These are phyloP conservation scores for Dactylellina drechsleri DNA, from an alignment of 2,329 filamentous ascomycete species.

Conservation along the genomic window DNA sequence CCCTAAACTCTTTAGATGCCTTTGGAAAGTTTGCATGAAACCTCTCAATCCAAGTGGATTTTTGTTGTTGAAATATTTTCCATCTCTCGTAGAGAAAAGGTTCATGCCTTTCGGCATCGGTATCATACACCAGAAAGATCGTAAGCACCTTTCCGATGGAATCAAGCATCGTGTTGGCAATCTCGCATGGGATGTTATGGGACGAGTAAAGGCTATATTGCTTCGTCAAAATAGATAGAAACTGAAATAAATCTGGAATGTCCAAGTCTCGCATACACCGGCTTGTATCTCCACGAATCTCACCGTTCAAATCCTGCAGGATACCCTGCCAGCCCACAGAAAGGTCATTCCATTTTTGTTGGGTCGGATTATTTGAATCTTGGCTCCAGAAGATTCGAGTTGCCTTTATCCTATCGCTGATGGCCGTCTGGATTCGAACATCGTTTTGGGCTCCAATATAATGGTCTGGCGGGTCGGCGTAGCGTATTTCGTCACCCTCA, in stretches of 20 bases:
- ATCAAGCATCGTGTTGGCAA: too few species aligned
- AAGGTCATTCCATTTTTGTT: not conserved
- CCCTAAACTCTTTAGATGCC: not conserved
- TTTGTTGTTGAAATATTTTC: not conserved
- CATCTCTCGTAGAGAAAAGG: not conserved
- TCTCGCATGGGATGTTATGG: too few species aligned
- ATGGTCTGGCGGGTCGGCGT: not conserved
- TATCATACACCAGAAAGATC: not conserved
- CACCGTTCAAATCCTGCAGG: conserved; percentile 11
- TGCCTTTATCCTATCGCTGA: not conserved
- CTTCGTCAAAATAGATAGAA: conserved; percentile 1
- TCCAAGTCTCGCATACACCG: conserved; percentile 10
- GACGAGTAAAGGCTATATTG: conserved; percentile 11
- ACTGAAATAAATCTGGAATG: conserved; percentile 11
- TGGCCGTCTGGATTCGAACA: not conserved
- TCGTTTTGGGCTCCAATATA: not conserved
- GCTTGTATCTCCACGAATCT: not conserved
- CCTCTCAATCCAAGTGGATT: not conserved
- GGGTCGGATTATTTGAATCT: not conserved
- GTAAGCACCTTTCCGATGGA: too few species aligned
- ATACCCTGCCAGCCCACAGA: conserved; percentile 2
- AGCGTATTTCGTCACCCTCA: not conserved
- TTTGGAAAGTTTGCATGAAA: not conserved
- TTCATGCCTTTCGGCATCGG: not conserved
- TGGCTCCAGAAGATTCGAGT: not conserved